phyloP scores from a whole-genome alignment of 2,329 filamentous ascomycete species.

The Verticillium alfalfae region DNA sequence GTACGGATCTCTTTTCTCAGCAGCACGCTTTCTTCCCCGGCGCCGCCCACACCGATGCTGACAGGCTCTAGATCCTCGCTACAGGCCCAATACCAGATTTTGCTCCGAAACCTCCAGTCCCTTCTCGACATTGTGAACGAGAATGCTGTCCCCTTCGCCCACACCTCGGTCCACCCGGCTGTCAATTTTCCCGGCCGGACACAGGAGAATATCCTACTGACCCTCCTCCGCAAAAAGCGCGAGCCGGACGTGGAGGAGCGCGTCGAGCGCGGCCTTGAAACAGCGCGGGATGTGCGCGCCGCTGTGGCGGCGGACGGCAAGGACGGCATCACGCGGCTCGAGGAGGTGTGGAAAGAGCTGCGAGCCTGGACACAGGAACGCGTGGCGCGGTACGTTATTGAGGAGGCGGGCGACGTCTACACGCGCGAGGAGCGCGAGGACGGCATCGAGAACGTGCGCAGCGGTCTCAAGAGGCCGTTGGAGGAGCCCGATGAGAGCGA shows the following conservation, averaged over 20 bases:
- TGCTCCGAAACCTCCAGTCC: slow-evolving; percentile 63
- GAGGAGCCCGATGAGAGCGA: slow-evolving; percentile 49
- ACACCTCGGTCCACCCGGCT: slow-evolving; percentile 68
- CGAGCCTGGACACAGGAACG: slow-evolving; percentile 33
- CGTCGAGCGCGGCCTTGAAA: slow-evolving; percentile 57
- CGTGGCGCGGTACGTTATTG: slow-evolving; percentile 33
- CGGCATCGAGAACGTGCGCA: slow-evolving; percentile 66
- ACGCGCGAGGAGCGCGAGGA: slow-evolving; percentile 63
- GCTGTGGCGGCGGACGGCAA: slow-evolving; percentile 12
- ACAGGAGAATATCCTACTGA: slow-evolving; percentile 59
- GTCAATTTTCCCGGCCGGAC: slow-evolving; percentile 69
- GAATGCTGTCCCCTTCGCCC: slow-evolving; percentile 61
- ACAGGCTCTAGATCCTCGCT: slow-evolving; percentile 54
- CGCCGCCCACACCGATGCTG: not conserved
- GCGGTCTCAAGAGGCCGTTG: slow-evolving; percentile 56
- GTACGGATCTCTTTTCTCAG: slow-evolving; percentile 32
- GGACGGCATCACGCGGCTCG: slow-evolving; percentile 38
- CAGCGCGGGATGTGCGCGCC: slow-evolving; percentile 23
- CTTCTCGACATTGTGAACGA: slow-evolving; percentile 61
- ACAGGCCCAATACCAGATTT: slow-evolving; percentile 65
- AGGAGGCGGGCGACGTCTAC: slow-evolving; percentile 54
- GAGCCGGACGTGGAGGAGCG: slow-evolving; percentile 73
- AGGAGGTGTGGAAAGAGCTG: slow-evolving; percentile 51
- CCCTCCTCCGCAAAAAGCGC: slow-evolving; percentile 76
- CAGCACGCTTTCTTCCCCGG: too few species aligned